phyloP scores from a whole-genome alignment of 441 rosid genomes.

The Pelargonium myrrhifolium region DNA sequence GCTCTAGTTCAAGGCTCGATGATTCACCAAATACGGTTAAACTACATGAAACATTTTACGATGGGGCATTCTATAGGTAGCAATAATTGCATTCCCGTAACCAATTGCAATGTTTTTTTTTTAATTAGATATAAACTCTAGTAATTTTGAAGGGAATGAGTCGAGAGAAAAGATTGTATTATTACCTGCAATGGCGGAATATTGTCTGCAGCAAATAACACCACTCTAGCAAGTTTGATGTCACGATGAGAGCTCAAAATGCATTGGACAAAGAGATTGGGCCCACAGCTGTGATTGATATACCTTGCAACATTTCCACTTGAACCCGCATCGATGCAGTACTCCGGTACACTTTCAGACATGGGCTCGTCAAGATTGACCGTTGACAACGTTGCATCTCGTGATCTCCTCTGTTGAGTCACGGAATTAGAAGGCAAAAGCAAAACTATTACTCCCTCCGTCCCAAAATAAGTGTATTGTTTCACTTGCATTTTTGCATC shows the following conservation, averaged over 20 bases:
- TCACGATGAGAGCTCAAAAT: slow-evolving; percentile 77
- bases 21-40: too few species aligned
- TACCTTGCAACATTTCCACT: slow-evolving; percentile 79
- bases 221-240: slow-evolving; percentile 74
- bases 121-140: neutral
- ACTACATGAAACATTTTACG: too few species aligned
- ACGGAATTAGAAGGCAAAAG: neutral
- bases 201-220: slow-evolving; percentile 88
- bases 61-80: too few species aligned
- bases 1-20: too few species aligned
- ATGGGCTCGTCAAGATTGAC: slow-evolving; percentile 20
- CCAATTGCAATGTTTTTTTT: neutral
- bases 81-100: too few species aligned
- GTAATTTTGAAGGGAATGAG: neutral
- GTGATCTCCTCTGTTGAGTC: slow-evolving; percentile 43
- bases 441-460: too few species aligned
- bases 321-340: slow-evolving; percentile 79
- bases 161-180: neutral
- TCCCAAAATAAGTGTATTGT: too few species aligned
- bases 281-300: slow-evolving; percentile 89
- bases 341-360: slow-evolving; percentile 60
- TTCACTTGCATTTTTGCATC: too few species aligned
- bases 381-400: slow-evolving; percentile 34
- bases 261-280: slow-evolving; percentile 82
- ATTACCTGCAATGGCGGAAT: slow-evolving; percentile 86